These are phyloP conservation scores for Phytophthora constricta DNA, from an alignment of 352 stramenopile species.

Conservation along the genomic window DNA sequence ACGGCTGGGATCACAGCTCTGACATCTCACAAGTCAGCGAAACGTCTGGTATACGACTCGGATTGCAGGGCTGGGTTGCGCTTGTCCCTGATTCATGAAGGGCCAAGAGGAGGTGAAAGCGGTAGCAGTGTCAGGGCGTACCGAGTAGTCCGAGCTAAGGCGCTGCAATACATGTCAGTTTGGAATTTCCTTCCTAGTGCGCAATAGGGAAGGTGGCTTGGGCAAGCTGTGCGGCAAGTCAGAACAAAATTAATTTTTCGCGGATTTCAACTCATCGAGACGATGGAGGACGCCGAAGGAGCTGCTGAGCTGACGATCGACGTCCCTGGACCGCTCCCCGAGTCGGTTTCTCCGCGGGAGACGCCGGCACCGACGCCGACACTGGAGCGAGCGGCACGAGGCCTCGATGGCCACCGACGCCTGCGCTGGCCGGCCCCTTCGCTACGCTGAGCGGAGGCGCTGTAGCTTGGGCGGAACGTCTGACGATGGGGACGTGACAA, in stretches of 20 bases:
- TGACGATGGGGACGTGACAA: not conserved
- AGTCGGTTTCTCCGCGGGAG: not conserved
- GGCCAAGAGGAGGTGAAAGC: too few relatives aligned
- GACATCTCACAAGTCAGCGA: too few relatives aligned
- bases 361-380: not conserved
- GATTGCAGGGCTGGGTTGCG: too few relatives aligned
- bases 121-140: too few relatives aligned
- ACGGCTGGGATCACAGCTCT: too few relatives aligned
- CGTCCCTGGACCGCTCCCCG: not conserved
- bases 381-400: not conserved
- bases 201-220: not conserved
- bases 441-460: not conserved
- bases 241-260: slow-evolving; percentile 3
- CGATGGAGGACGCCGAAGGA: not conserved
- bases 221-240: not conserved
- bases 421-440: not conserved
- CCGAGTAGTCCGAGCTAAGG: too few relatives aligned
- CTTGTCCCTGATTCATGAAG: too few relatives aligned
- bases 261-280: not conserved
- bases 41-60: too few relatives aligned
- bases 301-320: not conserved
- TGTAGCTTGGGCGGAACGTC: not conserved
- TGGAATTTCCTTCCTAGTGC: not conserved
- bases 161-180: slow-evolving; percentile 2
- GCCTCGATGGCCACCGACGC: not conserved